Base-by-base conservation (phyloP, 306 rosid genomes). In the Casuarina cunninghamiana region DNA sequence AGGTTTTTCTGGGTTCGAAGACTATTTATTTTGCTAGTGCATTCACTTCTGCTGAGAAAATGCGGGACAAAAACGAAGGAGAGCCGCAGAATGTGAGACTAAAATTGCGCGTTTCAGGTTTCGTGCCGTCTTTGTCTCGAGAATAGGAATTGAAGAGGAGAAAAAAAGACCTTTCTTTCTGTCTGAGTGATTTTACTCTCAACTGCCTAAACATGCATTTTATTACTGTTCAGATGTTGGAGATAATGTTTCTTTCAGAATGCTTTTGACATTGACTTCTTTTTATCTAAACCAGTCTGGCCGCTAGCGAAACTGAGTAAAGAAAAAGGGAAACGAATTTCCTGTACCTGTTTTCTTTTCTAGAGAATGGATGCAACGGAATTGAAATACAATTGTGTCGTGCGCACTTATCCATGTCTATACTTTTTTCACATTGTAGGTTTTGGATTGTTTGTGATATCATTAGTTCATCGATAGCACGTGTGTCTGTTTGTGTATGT, bases 41-140 rank as follows among this genome's bases (percentile, higher is more conserved):
- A 17, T 53, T 53, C 17, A 53, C 60, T 53, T 53, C 17, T 75
- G 43, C 50, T 72, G 75, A 46, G 45, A 61, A 60, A 70, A 49
- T 75, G 81, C 9, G 72, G 74, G 75, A 48, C 32, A 19, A 54
- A 17, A 54, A 68, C 10, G 68, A 15, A 6, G 17, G 26, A 19
- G 12, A 67, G 63, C 32, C 37, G 10, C 51, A 37, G 4, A 42
- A 42, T 43, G 35, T 5, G 35, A 6, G 67, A 61, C 61, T 8
- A 26, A 10, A 6, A 35, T 15, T n/a, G 6, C 19, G 42, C 51
- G 46, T 6, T 68, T 69, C 26, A 7, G 4, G 49, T 79, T 32
- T 10, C 4, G 9, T 15, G 19, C n/a, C 16, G 3, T 37, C 4
- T 16, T 41, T 4, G 50, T 5, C 53, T 48, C 11, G 21, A 12